Base-by-base conservation (phyloP, 148 eudicot genomes). In the Polygonum aviculare region DNA sequence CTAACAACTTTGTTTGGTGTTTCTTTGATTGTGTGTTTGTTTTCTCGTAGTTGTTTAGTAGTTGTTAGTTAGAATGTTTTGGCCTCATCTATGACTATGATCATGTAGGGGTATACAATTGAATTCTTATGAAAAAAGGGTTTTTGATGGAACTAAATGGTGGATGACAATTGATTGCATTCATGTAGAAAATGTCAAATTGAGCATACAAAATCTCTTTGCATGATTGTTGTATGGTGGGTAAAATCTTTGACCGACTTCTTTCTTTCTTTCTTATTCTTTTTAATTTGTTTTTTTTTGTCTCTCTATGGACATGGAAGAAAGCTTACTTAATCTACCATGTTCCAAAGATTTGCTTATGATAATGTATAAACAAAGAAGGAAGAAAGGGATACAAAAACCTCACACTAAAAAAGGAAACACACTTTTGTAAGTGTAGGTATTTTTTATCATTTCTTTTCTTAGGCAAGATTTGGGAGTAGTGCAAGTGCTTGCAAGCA, bases 381-480 rank as follows among this genome's bases (percentile, higher is more conserved):
- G 45, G n/a, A 38, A 41, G 14, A 14, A 63, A 63, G 69, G 48
- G 35, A 77, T 6, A 72, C 31, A 44, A 44, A 41, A 62, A n/a
- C 8, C 45, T 12, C 33, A 33, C 2, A 73, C 10, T 6, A 36
- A 31, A 57, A 59, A 67, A 67, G 72, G 45, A 36, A 67, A 67
- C 19, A 67, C 44, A 67, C 72, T 67, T 67, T 63, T 33, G 10
- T 67, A 15, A 60, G 63, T 63, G 69, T 63, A 63, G 40, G 39
- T 26, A 31, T 63, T 67, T 14, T 35, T 15, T 35, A 67, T 67
- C 11, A 67, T 36, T 67, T 67, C 72, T 67, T 67, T 67, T 36
- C 19, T 38, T 67, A 35, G 7, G 71, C 36, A 35, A 65, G 71
- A 65, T 65, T 65, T 65, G 71, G 71, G 71, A 48, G 19, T 76